Evolutionary conservation across 352 stramenopile genomes (phyloP), one percentile per base, ranked within the genome.

Genomic region (Globisporangium spiculum): DNA sequence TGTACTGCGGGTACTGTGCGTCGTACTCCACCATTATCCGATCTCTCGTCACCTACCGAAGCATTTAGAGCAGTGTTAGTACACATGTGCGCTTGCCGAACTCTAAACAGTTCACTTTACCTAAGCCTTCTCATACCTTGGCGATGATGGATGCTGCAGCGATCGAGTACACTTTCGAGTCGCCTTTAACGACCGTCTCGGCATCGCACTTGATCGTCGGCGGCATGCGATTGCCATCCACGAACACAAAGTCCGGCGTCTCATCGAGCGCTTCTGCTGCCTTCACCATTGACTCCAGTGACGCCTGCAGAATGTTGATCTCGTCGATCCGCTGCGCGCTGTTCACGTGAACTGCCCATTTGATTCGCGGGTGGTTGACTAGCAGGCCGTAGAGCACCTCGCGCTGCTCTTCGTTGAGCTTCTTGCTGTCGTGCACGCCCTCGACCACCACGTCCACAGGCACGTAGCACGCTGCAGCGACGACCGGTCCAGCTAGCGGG

Each of bases 291-390:
- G 85, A 96, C 72, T 98, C 85, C 48, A 99, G 79, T 16, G 96
- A 98, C 20, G 97, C 97, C 84, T 99, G 96, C 34, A 99, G 80
- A 75, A 99, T 99, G 78, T 99, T 99, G 70, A 99, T 98, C 81
- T 98, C 89, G 78, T 99, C 98, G 79, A 99, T 99, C 4, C 89
- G 77, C 63, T 90, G 73, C 9, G 85, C 72, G 32, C 76, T 91
- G 53, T 84, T 89, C 27, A 89, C 74, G 69, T 92, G 83, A 9
- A 98, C 90, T 0, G 89, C 92, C 75, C 91, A 99, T n/a, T 81
- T 74, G 61, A 99, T 76, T 20, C 76, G 73, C 18, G 84, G 82
- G 61, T 96, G 79, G 1, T 74, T 71, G 41, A 92, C 88, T 57
- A 99, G 84, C 61, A 85, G 69, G 63, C 97, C 78, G 66, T 94